These are phyloP conservation scores for Fusarium solani-melongenae DNA, from an alignment of 2,329 filamentous ascomycete genomes.

Conservation along the genomic window DNA sequence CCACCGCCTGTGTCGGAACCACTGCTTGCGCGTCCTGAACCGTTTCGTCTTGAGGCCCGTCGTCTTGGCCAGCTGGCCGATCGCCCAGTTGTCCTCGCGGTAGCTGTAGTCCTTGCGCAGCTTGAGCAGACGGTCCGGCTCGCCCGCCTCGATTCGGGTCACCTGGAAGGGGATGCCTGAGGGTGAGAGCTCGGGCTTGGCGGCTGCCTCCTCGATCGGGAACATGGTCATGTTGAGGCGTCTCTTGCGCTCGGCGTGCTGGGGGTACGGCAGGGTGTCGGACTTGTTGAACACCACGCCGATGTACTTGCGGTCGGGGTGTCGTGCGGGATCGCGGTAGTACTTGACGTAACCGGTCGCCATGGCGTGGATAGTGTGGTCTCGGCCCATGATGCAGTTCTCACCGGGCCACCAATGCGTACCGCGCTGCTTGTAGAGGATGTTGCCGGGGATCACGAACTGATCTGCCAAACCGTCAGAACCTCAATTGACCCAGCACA, in stretches of 20 bases:
- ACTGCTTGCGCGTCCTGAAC: constrained; percentile 62
- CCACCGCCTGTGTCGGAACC: constrained; percentile 58
- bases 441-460: constrained; percentile 95
- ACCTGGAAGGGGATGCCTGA: constrained; percentile 63
- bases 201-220: constrained; percentile 54
- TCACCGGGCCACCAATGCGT: constrained; percentile 96
- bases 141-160: constrained; percentile 53
- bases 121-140: constrained; percentile 60
- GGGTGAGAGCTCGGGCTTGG: constrained; percentile 56
- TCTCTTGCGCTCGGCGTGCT: constrained; percentile 78
- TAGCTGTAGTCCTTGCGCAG: constrained; percentile 68
- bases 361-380: constrained; percentile 93
- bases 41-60: constrained; percentile 62
- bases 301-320: constrained; percentile 93
- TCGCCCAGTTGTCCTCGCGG: constrained; percentile 69
- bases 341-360: constrained; percentile 93
- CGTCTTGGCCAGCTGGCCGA: constrained; percentile 65
- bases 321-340: constrained; percentile 86
- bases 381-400: constrained; percentile 93
- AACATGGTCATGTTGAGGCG: constrained; percentile 77
- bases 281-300: constrained; percentile 88
- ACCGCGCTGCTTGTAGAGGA: constrained; percentile 96
- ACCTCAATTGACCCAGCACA: neutral
- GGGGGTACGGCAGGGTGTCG: constrained; percentile 81
- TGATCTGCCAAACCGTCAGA: constrained; percentile 68